phyloP scores from a whole-genome alignment of 148 eudicot species.

The Persicaria tinctoria region DNA sequence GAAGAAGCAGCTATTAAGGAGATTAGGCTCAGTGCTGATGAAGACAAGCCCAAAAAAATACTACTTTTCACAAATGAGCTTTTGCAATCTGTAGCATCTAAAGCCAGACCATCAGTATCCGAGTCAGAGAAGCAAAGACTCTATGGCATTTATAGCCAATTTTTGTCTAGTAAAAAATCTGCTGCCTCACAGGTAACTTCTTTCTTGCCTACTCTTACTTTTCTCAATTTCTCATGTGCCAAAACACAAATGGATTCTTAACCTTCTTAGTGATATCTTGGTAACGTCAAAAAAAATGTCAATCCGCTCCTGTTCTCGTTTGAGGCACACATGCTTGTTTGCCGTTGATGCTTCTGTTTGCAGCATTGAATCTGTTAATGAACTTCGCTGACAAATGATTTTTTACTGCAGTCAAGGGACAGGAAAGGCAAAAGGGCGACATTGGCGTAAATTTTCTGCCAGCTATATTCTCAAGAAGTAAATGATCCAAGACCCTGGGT shows the following conservation, averaged over 20 bases:
- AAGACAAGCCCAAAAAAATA: constrained; percentile 30
- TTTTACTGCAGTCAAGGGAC: constrained; percentile 66
- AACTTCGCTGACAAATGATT: constrained; percentile 10
- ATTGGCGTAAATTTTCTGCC: constrained; percentile 31
- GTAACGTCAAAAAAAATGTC: not conserved
- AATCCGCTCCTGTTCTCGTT: too few species aligned
- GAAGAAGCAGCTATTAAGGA: constrained; percentile 92
- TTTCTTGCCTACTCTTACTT: constrained; percentile 12
- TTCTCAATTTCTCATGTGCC: not conserved
- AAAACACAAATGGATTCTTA: not conserved
- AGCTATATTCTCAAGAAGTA: not conserved
- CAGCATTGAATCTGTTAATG: not conserved
- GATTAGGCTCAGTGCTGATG: constrained; percentile 44
- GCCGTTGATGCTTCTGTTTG: not conserved
- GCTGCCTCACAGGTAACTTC: constrained; percentile 63
- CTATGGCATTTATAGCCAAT: constrained; percentile 70
- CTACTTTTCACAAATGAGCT: constrained; percentile 57
- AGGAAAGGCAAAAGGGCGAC: constrained; percentile 91
- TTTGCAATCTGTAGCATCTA: constrained; percentile 56
- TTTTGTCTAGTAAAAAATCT: constrained; percentile 76
- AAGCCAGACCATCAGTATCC: constrained; percentile 81
- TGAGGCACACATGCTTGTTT: too few species aligned
- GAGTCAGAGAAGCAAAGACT: constrained; percentile 73
- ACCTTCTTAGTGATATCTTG: not conserved
- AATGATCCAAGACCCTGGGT: not conserved